Evolutionary conservation across 805 yeast species (phyloP).

Genomic region (Kregervanrija delftensis): DNA sequence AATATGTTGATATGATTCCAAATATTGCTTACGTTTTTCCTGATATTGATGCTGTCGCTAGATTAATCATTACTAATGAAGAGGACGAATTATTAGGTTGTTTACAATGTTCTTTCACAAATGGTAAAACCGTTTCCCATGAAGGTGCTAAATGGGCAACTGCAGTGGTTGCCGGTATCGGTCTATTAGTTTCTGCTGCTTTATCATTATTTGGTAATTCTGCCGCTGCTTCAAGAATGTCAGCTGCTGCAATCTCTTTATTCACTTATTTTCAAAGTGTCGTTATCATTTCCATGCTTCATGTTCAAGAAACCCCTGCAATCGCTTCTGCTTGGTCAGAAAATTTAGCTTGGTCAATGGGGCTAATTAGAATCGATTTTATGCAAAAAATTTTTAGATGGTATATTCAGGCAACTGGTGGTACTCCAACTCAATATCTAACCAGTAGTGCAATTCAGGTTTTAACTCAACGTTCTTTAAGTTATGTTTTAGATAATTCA

Average conservation of each 20-base stretch:
- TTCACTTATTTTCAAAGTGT: constrained; percentile 86
- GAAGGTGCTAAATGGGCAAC: constrained; percentile 88
- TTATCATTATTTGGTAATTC: constrained; percentile 82
- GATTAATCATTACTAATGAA: constrained; percentile 37
- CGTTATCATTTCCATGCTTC: constrained; percentile 76
- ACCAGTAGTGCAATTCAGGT: constrained; percentile 57
- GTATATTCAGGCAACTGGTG: constrained; percentile 87
- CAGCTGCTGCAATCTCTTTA: constrained; percentile 79
- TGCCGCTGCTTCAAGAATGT: constrained; percentile 80
- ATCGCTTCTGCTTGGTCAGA: constrained; percentile 91
- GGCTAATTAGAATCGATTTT: constrained; percentile 67
- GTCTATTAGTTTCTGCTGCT: constrained; percentile 77
- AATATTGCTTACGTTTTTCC: constrained; percentile 84
- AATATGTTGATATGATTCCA: constrained; percentile 56
- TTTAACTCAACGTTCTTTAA: constrained; percentile 63
- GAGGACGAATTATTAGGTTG: constrained; percentile 52
- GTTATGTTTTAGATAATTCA: constrained; percentile 14
- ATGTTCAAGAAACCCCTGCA: constrained; percentile 83
- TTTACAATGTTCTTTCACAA: constrained; percentile 65
- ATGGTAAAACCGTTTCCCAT: constrained; percentile 77
- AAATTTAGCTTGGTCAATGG: constrained; percentile 93
- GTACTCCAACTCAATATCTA: constrained; percentile 65
- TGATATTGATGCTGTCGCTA: constrained; percentile 74
- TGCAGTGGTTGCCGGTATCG: constrained; percentile 83
- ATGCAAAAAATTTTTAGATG: constrained; percentile 84